These are phyloP conservation scores for Neckera pumila DNA, from an alignment of 225 moss, liverwort and hornwort species.

Conservation along the genomic window DNA sequence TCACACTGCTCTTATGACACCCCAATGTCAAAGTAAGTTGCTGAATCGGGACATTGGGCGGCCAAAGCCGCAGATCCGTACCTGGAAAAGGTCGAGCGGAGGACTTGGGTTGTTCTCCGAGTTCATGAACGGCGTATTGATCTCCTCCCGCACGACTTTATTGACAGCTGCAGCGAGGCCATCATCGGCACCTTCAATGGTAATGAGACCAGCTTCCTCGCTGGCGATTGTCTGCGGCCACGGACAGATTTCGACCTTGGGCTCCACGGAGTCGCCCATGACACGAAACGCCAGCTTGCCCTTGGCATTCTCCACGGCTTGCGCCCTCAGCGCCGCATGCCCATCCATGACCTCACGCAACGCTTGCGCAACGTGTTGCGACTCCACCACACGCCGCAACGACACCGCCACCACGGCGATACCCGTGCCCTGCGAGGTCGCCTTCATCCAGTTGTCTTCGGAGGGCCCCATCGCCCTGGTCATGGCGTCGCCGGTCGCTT, in stretches of 20 bases:
- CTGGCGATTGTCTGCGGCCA: constrained; percentile 34
- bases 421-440: constrained; percentile 61
- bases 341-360: constrained; percentile 49
- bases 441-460: constrained; percentile 80
- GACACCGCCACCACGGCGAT: constrained; percentile 47
- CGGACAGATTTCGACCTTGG: constrained; percentile 28
- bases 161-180: constrained; percentile 49
- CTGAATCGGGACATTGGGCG: background rate
- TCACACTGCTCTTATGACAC: background rate
- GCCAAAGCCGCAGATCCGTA: background rate
- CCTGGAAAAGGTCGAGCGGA: constrained; percentile 45
- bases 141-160: constrained; percentile 38
- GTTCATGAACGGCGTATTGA: constrained; percentile 60
- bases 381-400: constrained; percentile 47
- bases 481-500: background rate
- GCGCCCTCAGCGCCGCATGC: constrained; percentile 46
- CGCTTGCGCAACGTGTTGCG: constrained; percentile 30
- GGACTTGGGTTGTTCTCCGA: constrained; percentile 28
- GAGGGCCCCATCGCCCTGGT: constrained; percentile 55
- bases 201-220: constrained; percentile 1
- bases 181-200: constrained; percentile 35
- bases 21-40: background rate
- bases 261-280: background rate
- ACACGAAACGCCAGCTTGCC: constrained; percentile 49
- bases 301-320: constrained; percentile 37